Evolutionary conservation across 306 rosid species (phyloP).

Genomic region (Bauhinia variegata): DNA sequence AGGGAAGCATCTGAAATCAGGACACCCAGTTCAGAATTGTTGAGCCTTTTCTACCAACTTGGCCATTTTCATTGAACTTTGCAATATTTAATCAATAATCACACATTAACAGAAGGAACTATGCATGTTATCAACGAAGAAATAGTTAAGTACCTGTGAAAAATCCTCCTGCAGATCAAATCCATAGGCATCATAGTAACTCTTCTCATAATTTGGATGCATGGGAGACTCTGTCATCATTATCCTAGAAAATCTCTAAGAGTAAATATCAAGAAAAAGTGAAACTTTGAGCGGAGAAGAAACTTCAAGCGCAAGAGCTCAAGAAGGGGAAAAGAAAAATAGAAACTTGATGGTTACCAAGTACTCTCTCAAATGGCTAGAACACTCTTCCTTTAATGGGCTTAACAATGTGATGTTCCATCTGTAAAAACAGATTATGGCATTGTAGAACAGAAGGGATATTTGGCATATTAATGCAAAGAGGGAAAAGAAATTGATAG

Average conservation of each 20-base stretch:
- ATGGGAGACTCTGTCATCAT: conserved; percentile 59
- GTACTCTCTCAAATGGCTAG: conserved; percentile 21
- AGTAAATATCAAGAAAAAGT: conserved; percentile 1
- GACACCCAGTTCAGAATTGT: neutral
- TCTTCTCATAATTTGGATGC: conserved; percentile 42
- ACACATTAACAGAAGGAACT: neutral
- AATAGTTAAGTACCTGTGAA: conserved; percentile 47
- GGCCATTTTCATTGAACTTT: conserved; percentile 4
- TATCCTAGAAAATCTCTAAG: neutral
- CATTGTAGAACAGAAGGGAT: conserved; percentile 12
- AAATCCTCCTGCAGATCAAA: conserved; percentile 66
- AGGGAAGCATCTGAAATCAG: too few species aligned
- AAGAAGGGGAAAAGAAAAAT: conserved; percentile 2
- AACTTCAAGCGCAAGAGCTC: conserved; percentile 8
- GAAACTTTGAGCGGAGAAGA: conserved; percentile 6
- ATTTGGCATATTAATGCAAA: conserved; percentile 8
- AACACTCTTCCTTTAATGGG: neutral
- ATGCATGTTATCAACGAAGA: neutral
- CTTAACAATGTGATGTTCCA: conserved; percentile 15
- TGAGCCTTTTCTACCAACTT: conserved; percentile 9
- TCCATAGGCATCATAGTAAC: conserved; percentile 46
- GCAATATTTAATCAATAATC: neutral
- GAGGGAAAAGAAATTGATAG: too few species aligned
- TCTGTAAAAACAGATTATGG: conserved; percentile 8
- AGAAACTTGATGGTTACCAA: conserved; percentile 9